phyloP scores from a whole-genome alignment of 305 asterid species.

The Fraxinus dipetala region DNA sequence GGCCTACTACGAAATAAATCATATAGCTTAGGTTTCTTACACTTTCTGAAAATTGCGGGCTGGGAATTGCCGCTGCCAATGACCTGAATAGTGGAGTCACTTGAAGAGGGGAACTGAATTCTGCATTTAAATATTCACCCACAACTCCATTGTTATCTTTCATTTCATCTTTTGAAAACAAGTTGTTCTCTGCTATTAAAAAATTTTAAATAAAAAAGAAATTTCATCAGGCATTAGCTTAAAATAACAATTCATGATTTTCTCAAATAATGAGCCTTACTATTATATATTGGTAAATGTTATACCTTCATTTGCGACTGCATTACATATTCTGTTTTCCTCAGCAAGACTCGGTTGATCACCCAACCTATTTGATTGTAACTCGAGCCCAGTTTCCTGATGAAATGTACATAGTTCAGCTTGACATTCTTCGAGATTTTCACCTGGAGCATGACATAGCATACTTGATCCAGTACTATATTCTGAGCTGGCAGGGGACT shows the following conservation, averaged over 20 bases:
- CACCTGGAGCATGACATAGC: constrained; percentile 34
- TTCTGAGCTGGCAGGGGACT: constrained; percentile 53
- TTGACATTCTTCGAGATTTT: constrained; percentile 50
- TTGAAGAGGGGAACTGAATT: constrained; percentile 76
- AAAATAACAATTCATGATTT: constrained; percentile 7
- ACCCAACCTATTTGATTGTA: constrained; percentile 40
- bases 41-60: constrained; percentile 96
- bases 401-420: constrained; percentile 39
- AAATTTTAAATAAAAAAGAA: background rate
- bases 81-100: constrained; percentile 90
- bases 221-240: constrained; percentile 21
- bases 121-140: constrained; percentile 46
- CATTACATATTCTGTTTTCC: constrained; percentile 42
- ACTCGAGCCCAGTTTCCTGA: constrained; percentile 42
- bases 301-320: constrained; percentile 51
- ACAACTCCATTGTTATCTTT: constrained; percentile 33
- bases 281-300: background rate
- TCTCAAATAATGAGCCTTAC: background rate
- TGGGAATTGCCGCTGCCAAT: constrained; percentile 91
- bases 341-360: constrained; percentile 42
- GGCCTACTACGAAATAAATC: constrained; percentile 1
- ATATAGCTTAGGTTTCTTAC: constrained; percentile 51
- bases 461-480: constrained; percentile 76
- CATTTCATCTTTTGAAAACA: constrained; percentile 37
- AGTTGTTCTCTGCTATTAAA: constrained; percentile 36